A percentile compares a stretch with the other conserved stretches of the same genome.
phyloP scores from a whole-genome alignment of 768 basidiomycete genomes.

The Lyophyllum semitale region DNA sequence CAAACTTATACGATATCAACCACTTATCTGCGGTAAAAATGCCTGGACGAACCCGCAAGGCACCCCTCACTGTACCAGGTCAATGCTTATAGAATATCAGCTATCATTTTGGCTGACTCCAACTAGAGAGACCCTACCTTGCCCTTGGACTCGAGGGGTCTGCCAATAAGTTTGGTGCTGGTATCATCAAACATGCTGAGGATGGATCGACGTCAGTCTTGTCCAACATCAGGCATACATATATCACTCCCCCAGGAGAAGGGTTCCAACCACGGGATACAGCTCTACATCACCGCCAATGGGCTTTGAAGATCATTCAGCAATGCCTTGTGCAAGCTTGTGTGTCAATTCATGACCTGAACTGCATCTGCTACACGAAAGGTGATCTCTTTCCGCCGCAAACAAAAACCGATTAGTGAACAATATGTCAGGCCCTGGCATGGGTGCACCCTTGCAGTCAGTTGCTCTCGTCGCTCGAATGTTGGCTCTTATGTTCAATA shows the following conservation, averaged over 20 bases:
- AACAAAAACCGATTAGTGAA: neutral
- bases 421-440: conserved; percentile 80
- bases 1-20: too few species aligned
- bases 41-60: conserved; percentile 25
- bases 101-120: conserved; percentile 6
- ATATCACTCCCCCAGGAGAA: conserved; percentile 97
- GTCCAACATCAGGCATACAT: conserved; percentile 96
- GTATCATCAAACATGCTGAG: conserved; percentile 81
- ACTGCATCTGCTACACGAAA: conserved; percentile 97
- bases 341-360: conserved; percentile 73
- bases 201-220: conserved; percentile 77
- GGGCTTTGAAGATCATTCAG: conserved; percentile 81
- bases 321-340: conserved; percentile 71
- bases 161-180: conserved; percentile 96
- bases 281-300: conserved; percentile 93
- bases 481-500: conserved; percentile 81
- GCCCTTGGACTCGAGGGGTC: conserved; percentile 98
- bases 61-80: conserved; percentile 39
- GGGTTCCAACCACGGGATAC: conserved; percentile 97
- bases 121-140: conserved; percentile 64
- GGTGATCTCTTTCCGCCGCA: conserved; percentile 48
- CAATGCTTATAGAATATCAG: neutral
- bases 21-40: too few species aligned
- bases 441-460: conserved; percentile 96
- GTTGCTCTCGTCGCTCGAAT: conserved; percentile 94